phyloP scores from a whole-genome alignment of 306 rosid genomes.

The Citrullus mucosospermus region DNA sequence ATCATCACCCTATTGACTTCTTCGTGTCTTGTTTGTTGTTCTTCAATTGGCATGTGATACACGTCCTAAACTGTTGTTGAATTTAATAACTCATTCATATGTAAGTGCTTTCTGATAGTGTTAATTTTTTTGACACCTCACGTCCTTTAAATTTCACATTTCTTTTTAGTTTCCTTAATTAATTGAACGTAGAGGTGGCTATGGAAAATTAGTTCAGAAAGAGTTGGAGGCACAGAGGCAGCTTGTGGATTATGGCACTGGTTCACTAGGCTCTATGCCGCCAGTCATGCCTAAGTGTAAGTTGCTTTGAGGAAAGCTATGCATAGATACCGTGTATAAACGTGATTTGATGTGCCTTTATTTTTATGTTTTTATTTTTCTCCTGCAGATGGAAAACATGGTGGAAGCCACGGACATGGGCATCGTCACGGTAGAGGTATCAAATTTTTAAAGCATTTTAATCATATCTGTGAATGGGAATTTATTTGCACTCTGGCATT shows the following conservation, averaged over 20 bases:
- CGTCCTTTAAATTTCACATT: background rate
- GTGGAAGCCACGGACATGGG: constrained; percentile 61
- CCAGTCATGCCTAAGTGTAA: constrained; percentile 66
- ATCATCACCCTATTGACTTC: background rate
- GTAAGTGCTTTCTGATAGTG: background rate
- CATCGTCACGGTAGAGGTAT: constrained; percentile 75
- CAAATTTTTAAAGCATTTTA: constrained; percentile 6
- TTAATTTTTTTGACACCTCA: background rate
- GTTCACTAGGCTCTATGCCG: constrained; percentile 78
- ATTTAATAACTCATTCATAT: background rate
- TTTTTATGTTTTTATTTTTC: background rate
- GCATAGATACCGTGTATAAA: background rate
- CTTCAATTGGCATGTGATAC: background rate
- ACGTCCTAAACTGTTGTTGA: background rate
- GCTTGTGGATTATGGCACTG: constrained; percentile 93
- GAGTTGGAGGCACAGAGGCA: constrained; percentile 95
- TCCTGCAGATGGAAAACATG: constrained; percentile 75
- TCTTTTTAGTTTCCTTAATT: constrained; percentile 41
- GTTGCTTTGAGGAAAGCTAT: constrained; percentile 20
- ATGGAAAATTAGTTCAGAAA: constrained; percentile 79
- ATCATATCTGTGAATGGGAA: background rate
- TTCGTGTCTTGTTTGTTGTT: background rate
- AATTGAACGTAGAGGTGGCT: constrained; percentile 82
- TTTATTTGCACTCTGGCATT: background rate
- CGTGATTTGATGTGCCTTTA: background rate